Percentiles rank a stretch among this genome's conserved stretches.
These are phyloP conservation scores for Albugo laibachii DNA, from an alignment of 352 stramenopile genomes.

Conservation along the genomic window DNA sequence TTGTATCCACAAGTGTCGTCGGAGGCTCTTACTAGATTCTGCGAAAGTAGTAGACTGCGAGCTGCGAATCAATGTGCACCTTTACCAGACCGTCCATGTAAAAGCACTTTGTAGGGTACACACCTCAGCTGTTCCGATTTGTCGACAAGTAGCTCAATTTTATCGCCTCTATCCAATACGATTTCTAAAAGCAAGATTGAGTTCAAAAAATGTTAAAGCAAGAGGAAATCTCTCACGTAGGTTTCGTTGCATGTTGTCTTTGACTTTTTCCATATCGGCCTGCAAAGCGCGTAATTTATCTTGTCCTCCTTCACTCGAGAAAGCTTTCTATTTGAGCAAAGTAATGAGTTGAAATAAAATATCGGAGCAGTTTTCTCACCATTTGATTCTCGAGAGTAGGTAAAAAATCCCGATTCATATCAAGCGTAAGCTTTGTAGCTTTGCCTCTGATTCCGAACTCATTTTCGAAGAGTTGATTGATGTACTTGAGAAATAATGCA, in stretches of 20 bases:
- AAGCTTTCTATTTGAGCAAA: slow-evolving; percentile 26
- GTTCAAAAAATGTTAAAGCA: not conserved
- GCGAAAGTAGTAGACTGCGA: slow-evolving; percentile 66
- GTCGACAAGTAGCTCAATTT: slow-evolving; percentile 74
- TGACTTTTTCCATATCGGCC: slow-evolving; percentile 64
- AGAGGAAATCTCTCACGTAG: slow-evolving; percentile 26
- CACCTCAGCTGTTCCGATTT: slow-evolving; percentile 78
- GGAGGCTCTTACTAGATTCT: slow-evolving; percentile 61
- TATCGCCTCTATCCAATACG: slow-evolving; percentile 68
- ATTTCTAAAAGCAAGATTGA: slow-evolving; percentile 20
- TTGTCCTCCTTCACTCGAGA: slow-evolving; percentile 43
- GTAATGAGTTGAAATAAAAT: not conserved
- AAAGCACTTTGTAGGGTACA: not conserved
- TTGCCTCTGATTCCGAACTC: slow-evolving; percentile 76
- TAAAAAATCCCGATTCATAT: slow-evolving; percentile 75
- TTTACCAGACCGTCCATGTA: not conserved
- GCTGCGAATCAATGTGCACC: slow-evolving; percentile 9
- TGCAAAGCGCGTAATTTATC: slow-evolving; percentile 66
- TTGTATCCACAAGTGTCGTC: slow-evolving; percentile 66
- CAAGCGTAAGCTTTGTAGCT: slow-evolving; percentile 71
- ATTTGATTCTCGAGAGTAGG: slow-evolving; percentile 73
- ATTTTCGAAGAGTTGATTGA: slow-evolving; percentile 71
- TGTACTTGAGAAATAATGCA: slow-evolving; percentile 66
- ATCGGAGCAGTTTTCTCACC: slow-evolving; percentile 11
- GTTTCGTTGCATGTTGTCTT: slow-evolving; percentile 62